phyloP scores from a whole-genome alignment of 75 land plant genomes.

The Cryptomeria japonica region DNA sequence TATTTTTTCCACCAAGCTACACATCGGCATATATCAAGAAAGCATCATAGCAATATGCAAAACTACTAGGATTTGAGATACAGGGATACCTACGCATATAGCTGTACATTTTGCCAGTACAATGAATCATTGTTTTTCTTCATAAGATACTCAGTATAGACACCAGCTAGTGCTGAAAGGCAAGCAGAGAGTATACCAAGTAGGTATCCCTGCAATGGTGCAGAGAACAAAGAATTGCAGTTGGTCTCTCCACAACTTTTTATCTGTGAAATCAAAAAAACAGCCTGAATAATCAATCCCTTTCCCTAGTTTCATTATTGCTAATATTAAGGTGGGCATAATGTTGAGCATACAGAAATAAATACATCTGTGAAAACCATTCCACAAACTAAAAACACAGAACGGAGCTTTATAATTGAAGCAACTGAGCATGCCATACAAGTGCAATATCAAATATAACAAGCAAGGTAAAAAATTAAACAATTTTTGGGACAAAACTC shows the following conservation, averaged over 20 bases:
- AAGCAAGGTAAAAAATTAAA: not conserved
- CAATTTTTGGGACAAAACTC: not conserved
- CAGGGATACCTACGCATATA: slow-evolving; percentile 77
- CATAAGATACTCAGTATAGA: slow-evolving; percentile 95
- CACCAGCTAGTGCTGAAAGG: slow-evolving; percentile 94
- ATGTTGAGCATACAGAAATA: not conserved
- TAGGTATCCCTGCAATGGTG: slow-evolving; percentile 89
- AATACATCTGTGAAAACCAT: not conserved
- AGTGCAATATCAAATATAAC: not conserved
- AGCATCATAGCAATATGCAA: not conserved
- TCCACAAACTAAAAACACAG: not conserved
- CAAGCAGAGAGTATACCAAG: slow-evolving; percentile 89
- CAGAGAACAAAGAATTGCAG: slow-evolving; percentile 79
- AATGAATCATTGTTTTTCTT: slow-evolving; percentile 94
- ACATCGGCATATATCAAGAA: not conserved
- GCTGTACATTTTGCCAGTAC: slow-evolving; percentile 96
- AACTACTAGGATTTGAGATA: not conserved
- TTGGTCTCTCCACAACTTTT: slow-evolving; percentile 90
- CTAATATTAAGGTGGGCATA: not conserved
- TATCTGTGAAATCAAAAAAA: slow-evolving; percentile 46
- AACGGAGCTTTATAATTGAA: not conserved
- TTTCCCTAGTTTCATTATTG: not conserved
- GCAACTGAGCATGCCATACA: not conserved
- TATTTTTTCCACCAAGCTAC: not conserved
- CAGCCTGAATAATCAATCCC: not conserved